A percentile compares a stretch with the other conserved stretches of the same genome.
phyloP scores from a whole-genome alignment of 495 filamentous ascomycete genomes.

The Tuber indicum region DNA sequence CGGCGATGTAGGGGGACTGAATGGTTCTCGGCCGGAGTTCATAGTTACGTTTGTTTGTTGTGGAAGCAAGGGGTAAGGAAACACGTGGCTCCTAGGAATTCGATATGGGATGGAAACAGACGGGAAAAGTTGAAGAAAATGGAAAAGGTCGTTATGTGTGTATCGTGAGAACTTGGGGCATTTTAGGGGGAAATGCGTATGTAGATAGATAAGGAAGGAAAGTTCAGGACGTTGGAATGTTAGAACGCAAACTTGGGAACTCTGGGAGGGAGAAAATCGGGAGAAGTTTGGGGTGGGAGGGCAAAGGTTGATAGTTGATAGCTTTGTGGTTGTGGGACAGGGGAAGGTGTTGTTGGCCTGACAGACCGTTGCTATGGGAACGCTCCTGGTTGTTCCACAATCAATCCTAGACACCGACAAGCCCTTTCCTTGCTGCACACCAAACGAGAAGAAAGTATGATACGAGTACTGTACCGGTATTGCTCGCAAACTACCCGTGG shows the following conservation, averaged over 20 bases:
- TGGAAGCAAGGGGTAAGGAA: constrained; percentile 10
- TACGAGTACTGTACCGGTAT: too few species aligned
- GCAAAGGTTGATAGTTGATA: not conserved
- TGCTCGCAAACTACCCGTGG: not conserved
- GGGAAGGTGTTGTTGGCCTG: not conserved
- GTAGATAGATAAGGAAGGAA: not conserved
- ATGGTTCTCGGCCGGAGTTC: constrained; percentile 26
- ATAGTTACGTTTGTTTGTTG: constrained; percentile 12
- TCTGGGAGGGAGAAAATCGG: not conserved
- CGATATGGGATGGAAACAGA: not conserved
- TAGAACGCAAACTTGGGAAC: not conserved
- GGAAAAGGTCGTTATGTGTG: constrained; percentile 1
- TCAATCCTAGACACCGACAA: not conserved
- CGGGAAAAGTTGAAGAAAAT: not conserved
- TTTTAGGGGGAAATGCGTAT: not conserved
- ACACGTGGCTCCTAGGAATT: not conserved
- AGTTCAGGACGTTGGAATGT: not conserved
- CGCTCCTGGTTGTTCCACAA: not conserved
- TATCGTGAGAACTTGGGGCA: not conserved
- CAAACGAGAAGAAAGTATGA: not conserved
- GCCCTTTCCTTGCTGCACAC: not conserved
- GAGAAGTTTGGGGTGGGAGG: constrained; percentile 1
- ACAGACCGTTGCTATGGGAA: not conserved
- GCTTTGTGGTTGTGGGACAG: not conserved
- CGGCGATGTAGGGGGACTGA: constrained; percentile 29